Percentiles rank a stretch among this genome's conserved stretches.
Evolutionary conservation across 306 rosid species (phyloP).

Genomic region (Potentilla sterilis): DNA sequence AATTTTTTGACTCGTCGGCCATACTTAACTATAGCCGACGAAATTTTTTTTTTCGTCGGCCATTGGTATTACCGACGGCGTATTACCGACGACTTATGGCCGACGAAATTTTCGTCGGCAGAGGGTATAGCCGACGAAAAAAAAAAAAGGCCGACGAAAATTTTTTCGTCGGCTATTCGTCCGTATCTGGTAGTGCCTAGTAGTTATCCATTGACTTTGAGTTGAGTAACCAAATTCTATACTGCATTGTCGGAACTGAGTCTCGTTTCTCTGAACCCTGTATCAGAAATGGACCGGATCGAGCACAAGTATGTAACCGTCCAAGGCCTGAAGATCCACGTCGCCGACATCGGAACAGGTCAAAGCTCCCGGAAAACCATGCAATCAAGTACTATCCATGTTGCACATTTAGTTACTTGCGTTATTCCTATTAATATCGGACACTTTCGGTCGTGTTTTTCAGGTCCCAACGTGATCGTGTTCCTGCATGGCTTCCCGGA

Average conservation of each 20-base stretch:
- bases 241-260: not conserved
- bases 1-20: too few species aligned
- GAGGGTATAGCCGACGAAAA: too few species aligned
- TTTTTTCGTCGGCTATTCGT: too few species aligned
- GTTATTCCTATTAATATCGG: not conserved
- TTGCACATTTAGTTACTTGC: not conserved
- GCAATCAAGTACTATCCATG: not conserved
- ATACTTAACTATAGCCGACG: too few species aligned
- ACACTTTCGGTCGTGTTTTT: not conserved
- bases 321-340: slow-evolving; percentile 51
- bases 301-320: slow-evolving; percentile 58
- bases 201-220: not conserved
- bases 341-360: slow-evolving; percentile 70
- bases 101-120: too few species aligned
- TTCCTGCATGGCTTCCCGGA: slow-evolving; percentile 84
- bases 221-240: not conserved
- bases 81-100: too few species aligned
- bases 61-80: too few species aligned
- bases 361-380: not conserved
- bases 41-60: too few species aligned
- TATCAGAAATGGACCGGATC: slow-evolving; percentile 43
- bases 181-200: too few species aligned
- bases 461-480: slow-evolving; percentile 62
- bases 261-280: not conserved
- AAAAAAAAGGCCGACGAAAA: too few species aligned